A percentile compares a stretch with the other conserved stretches of the same genome.
Evolutionary conservation across 2,329 filamentous ascomycete genomes (phyloP).

Genomic region (Aspergillus luchuensis): DNA sequence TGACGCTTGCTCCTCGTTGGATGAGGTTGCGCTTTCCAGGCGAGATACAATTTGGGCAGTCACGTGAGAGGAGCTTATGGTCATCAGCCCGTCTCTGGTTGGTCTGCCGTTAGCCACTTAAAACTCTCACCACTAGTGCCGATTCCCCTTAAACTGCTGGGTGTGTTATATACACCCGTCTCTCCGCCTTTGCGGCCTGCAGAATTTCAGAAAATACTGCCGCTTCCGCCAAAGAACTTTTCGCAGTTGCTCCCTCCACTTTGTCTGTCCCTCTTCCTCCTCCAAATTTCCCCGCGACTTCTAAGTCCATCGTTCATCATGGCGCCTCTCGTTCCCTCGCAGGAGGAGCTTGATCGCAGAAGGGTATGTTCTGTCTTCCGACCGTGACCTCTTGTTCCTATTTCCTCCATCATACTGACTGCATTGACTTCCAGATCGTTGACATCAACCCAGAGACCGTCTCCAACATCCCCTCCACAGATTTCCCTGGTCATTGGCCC

Average conservation of each 20-base stretch:
- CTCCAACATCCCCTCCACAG: conserved; percentile 82
- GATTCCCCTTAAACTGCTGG: background rate
- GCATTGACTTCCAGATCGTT: conserved; percentile 63
- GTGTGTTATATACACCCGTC: conserved; percentile 22
- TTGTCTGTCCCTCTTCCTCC: conserved; percentile 23
- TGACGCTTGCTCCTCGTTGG: conserved; percentile 28
- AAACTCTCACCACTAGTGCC: conserved; percentile 12
- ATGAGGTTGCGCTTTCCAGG: conserved; percentile 28
- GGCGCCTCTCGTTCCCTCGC: conserved; percentile 46
- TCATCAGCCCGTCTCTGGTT: conserved; percentile 41
- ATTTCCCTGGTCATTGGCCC: conserved; percentile 88
- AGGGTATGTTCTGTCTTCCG: conserved; percentile 37
- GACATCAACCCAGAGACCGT: conserved; percentile 88
- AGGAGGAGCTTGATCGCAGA: conserved; percentile 47
- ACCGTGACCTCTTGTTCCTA: background rate
- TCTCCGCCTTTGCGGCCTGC: conserved; percentile 30
- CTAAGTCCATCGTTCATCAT: conserved; percentile 31
- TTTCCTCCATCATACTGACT: conserved; percentile 19
- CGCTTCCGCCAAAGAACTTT: conserved; percentile 36
- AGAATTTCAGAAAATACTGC: conserved; percentile 28
- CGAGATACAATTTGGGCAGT: conserved; percentile 37
- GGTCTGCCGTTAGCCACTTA: conserved; percentile 25
- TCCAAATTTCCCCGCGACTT: conserved; percentile 21
- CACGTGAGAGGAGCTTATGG: conserved; percentile 38
- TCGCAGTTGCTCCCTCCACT: conserved; percentile 32